These are phyloP conservation scores for Wickerhamomyces chaumierensis DNA, from an alignment of 805 yeast species.

Conservation along the genomic window DNA sequence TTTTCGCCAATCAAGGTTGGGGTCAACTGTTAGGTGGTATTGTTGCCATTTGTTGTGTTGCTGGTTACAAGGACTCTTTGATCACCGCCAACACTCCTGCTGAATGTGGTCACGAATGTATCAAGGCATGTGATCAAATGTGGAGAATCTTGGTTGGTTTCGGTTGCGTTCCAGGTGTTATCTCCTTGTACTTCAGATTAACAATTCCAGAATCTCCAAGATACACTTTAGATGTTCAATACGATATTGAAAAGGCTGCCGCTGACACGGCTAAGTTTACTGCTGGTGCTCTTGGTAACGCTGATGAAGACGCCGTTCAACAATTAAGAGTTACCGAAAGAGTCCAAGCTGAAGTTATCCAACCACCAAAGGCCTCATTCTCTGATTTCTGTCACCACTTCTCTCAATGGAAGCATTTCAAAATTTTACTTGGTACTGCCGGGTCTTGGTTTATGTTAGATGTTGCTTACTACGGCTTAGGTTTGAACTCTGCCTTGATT, in stretches of 20 bases:
- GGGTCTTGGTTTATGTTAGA: slow-evolving; percentile 87
- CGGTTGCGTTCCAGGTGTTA: slow-evolving; percentile 80
- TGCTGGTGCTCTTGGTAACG: slow-evolving; percentile 41
- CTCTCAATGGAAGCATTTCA: slow-evolving; percentile 75
- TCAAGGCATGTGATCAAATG: slow-evolving; percentile 79
- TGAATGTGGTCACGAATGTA: slow-evolving; percentile 58
- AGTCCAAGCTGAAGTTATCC: slow-evolving; percentile 38
- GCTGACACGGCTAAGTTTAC: slow-evolving; percentile 43
- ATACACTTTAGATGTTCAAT: slow-evolving; percentile 68
- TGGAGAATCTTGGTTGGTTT: slow-evolving; percentile 89
- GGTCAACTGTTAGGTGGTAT: slow-evolving; percentile 88
- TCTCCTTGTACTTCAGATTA: slow-evolving; percentile 83
- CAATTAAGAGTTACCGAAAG: slow-evolving; percentile 36
- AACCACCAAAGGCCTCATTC: slow-evolving; percentile 75
- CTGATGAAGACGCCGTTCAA: slow-evolving; percentile 31
- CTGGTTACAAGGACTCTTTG: slow-evolving; percentile 61
- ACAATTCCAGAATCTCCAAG: slow-evolving; percentile 94
- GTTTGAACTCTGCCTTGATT: slow-evolving; percentile 71
- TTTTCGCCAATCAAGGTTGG: slow-evolving; percentile 94
- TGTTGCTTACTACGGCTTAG: slow-evolving; percentile 84
- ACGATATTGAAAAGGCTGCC: slow-evolving; percentile 43
- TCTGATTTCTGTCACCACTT: slow-evolving; percentile 65
- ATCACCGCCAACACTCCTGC: slow-evolving; percentile 39
- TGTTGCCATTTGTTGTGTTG: slow-evolving; percentile 65
- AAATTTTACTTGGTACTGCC: slow-evolving; percentile 79